Evolutionary conservation across 2,329 filamentous ascomycete species (phyloP).

Genomic region (Alternaria panax): DNA sequence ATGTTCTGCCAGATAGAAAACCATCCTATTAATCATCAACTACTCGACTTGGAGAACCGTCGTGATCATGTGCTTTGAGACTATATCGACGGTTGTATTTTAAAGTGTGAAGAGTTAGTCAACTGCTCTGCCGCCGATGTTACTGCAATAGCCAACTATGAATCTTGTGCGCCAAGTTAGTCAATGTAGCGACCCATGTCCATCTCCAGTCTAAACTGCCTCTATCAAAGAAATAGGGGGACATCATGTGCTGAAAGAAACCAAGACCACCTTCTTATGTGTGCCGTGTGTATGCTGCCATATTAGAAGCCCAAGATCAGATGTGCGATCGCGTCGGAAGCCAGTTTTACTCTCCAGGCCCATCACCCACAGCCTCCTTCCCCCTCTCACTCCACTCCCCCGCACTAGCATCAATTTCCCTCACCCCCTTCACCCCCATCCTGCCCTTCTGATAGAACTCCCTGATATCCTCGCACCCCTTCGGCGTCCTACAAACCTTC

Average conservation of each 20-base stretch:
- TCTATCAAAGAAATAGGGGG: neutral
- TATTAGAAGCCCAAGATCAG: neutral
- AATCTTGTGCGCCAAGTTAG: neutral
- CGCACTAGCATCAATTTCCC: constrained; percentile 36
- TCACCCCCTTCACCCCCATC: constrained; percentile 26
- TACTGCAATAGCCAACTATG: neutral
- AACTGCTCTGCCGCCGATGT: neutral
- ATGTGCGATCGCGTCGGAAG: too few relatives aligned
- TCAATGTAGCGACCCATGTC: neutral
- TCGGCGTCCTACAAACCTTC: constrained; percentile 68
- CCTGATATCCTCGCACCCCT: constrained; percentile 63
- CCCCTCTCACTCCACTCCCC: constrained; percentile 45
- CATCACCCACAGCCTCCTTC: constrained; percentile 35
- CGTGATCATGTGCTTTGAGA: too few relatives aligned
- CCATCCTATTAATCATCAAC: too few relatives aligned
- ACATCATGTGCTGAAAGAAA: constrained; percentile 5
- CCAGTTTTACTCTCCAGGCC: constrained; percentile 29
- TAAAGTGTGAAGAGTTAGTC: neutral
- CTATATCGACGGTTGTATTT: too few relatives aligned
- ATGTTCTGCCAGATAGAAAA: too few relatives aligned
- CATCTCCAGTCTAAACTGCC: neutral
- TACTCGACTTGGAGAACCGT: too few relatives aligned
- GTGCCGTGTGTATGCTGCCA: constrained; percentile 3
- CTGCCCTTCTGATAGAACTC: constrained; percentile 35
- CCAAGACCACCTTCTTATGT: neutral